phyloP scores from a whole-genome alignment of 2,329 filamentous ascomycete species.

The Cryphonectria carpinicola region DNA sequence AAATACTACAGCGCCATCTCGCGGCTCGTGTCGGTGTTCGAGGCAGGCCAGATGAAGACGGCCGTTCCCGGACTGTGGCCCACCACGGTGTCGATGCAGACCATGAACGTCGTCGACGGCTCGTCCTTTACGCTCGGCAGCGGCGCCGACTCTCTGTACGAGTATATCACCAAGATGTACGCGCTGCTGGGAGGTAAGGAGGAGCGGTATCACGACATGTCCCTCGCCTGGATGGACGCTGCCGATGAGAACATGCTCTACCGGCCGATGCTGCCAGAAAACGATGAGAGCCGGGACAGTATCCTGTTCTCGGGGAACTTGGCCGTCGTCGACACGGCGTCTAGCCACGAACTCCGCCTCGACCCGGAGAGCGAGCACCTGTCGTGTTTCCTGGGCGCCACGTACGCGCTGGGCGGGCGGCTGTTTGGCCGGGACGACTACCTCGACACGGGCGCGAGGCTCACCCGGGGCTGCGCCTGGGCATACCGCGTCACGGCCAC shows the following conservation, averaged over 20 bases:
- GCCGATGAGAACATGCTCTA: constrained; percentile 65
- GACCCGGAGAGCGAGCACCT: constrained; percentile 58
- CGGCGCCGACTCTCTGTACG: constrained; percentile 49
- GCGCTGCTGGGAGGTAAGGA: constrained; percentile 62
- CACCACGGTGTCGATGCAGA: constrained; percentile 61
- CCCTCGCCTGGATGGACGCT: constrained; percentile 62
- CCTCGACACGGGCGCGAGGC: constrained; percentile 57
- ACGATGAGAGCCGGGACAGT: constrained; percentile 64
- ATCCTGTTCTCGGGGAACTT: constrained; percentile 61
- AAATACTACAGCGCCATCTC: constrained; percentile 77
- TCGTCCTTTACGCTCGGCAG: constrained; percentile 41
- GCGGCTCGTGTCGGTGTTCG: constrained; percentile 68
- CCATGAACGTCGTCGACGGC: constrained; percentile 45
- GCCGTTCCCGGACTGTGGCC: constrained; percentile 76
- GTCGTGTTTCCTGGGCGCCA: constrained; percentile 72
- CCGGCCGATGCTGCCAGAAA: constrained; percentile 62
- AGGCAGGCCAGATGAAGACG: constrained; percentile 67
- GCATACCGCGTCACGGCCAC: constrained; percentile 60
- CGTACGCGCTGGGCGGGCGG: constrained; percentile 69
- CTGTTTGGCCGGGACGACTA: constrained; percentile 60
- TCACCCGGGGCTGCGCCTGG: constrained; percentile 67
- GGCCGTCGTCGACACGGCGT: constrained; percentile 30
- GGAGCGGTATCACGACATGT: constrained; percentile 63
- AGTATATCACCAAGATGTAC: constrained; percentile 55
- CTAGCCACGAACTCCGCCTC: constrained; percentile 36